These are phyloP conservation scores for Ascochyta rabiei DNA, from an alignment of 2,329 filamentous ascomycete species.

Conservation along the genomic window DNA sequence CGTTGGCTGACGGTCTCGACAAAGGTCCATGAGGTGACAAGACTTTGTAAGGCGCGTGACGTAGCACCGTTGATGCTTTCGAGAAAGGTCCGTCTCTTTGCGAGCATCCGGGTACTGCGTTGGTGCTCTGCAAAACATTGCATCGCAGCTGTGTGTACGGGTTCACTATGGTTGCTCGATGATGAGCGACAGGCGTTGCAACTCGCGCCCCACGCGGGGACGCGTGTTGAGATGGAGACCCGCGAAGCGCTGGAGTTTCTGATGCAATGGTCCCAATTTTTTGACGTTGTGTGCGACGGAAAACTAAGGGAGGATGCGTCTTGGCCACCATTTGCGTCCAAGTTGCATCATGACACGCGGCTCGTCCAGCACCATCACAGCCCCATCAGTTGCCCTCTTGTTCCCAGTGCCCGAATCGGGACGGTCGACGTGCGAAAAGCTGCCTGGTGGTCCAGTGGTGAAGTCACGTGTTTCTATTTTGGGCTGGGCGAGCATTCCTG, in stretches of 20 bases:
- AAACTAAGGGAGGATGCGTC: conserved; percentile 4
- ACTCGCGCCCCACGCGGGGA: neutral
- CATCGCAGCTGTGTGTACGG: too few relatives aligned
- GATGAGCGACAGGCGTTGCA: neutral
- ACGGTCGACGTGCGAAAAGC: neutral
- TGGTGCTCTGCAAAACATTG: neutral
- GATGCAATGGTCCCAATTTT: conserved; percentile 9
- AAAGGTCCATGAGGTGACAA: neutral
- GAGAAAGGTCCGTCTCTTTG: neutral
- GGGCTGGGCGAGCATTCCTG: conserved; percentile 2
- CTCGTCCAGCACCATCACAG: neutral
- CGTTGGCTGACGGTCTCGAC: neutral
- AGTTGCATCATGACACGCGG: conserved; percentile 13
- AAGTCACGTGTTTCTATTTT: conserved; percentile 11
- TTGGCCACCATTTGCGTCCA: conserved; percentile 11
- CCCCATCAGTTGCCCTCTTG: conserved; percentile 7
- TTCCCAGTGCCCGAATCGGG: conserved; percentile 8
- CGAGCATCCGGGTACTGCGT: neutral
- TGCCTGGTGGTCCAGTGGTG: neutral
- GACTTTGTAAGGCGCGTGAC: conserved; percentile 3
- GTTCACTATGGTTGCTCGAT: neutral
- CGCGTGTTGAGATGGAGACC: conserved; percentile 6
- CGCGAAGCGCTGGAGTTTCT: conserved; percentile 6
- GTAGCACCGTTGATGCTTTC: conserved; percentile 2
- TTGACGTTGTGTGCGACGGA: conserved; percentile 6